Percentiles rank a stretch among this genome's conserved stretches.
Evolutionary conservation across 768 basidiomycete species (phyloP).

Genomic region (Albatrellus ellisii): DNA sequence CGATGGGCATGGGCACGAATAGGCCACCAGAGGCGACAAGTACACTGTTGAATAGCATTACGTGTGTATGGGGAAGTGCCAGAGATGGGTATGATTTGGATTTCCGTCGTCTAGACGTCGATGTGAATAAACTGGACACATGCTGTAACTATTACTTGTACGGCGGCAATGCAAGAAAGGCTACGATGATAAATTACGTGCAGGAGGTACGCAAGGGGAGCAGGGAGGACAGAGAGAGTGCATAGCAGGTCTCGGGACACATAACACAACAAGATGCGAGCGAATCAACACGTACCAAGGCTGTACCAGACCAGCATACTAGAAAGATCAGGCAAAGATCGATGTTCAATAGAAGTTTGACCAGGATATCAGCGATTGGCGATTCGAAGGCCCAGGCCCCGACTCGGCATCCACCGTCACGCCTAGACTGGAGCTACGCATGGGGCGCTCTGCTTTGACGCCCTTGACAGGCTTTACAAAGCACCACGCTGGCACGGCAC

Average conservation of each 20-base stretch:
- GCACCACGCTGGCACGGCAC: conserved; percentile 67
- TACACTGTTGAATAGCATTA: too few relatives aligned
- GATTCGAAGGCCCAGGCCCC: conserved; percentile 21
- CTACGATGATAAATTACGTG: too few relatives aligned
- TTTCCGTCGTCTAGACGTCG: too few relatives aligned
- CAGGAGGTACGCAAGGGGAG: background rate
- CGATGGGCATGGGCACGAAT: too few relatives aligned
- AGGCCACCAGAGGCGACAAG: too few relatives aligned
- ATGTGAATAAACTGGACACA: too few relatives aligned
- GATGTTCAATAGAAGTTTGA: conserved; percentile 37
- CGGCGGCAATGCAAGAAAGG: too few relatives aligned
- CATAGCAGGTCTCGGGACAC: background rate
- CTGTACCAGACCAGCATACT: background rate
- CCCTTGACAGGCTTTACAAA: conserved; percentile 54
- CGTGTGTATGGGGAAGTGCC: too few relatives aligned
- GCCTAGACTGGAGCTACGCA: conserved; percentile 50
- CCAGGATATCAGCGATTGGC: conserved; percentile 54
- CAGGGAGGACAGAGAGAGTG: background rate
- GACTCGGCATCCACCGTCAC: conserved; percentile 42
- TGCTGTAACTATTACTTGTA: too few relatives aligned
- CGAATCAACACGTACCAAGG: background rate
- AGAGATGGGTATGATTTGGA: too few relatives aligned
- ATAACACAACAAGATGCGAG: background rate
- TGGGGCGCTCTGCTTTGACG: conserved; percentile 45
- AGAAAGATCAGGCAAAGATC: background rate